phyloP scores from a whole-genome alignment of 2,329 filamentous ascomycete genomes.

The Fusarium multiceps region DNA sequence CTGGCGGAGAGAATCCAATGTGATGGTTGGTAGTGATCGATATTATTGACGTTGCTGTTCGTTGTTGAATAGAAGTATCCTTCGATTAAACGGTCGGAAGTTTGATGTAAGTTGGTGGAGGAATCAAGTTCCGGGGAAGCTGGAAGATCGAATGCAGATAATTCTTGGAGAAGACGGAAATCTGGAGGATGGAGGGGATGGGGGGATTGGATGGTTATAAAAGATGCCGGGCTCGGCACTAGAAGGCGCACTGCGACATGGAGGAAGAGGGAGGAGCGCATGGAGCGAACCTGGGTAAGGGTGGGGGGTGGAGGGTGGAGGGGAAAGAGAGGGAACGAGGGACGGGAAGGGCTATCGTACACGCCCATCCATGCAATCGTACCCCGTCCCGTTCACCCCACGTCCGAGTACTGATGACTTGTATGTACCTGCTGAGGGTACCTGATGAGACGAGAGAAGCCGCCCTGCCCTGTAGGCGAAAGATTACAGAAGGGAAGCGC shows the following conservation, averaged over 20 bases:
- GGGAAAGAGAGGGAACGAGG: constrained; percentile 34
- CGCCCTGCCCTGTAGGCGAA: constrained; percentile 39
- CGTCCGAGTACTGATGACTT: constrained; percentile 28
- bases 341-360: constrained; percentile 32
- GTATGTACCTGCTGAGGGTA: constrained; percentile 39
- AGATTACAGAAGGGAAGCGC: constrained; percentile 37
- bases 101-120: constrained; percentile 31
- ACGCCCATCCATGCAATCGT: constrained; percentile 2
- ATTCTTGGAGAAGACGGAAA: constrained; percentile 41
- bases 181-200: constrained; percentile 46
- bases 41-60: neutral
- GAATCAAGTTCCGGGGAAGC: constrained; percentile 43
- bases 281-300: constrained; percentile 25
- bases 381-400: constrained; percentile 31
- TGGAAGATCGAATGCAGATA: constrained; percentile 40
- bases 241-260: constrained; percentile 39
- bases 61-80: constrained; percentile 11
- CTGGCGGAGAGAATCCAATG: constrained; percentile 15
- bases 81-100: constrained; percentile 15
- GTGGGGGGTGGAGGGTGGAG: neutral
- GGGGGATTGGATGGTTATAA: constrained; percentile 48
- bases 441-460: constrained; percentile 43
- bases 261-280: constrained; percentile 37
- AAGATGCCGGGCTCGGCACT: constrained; percentile 51
- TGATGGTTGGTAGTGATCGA: constrained; percentile 21